Evolutionary conservation across 129 eudicot species (phyloP), one percentile per base, ranked within the genome.

Genomic region (Calendula officinalis): DNA sequence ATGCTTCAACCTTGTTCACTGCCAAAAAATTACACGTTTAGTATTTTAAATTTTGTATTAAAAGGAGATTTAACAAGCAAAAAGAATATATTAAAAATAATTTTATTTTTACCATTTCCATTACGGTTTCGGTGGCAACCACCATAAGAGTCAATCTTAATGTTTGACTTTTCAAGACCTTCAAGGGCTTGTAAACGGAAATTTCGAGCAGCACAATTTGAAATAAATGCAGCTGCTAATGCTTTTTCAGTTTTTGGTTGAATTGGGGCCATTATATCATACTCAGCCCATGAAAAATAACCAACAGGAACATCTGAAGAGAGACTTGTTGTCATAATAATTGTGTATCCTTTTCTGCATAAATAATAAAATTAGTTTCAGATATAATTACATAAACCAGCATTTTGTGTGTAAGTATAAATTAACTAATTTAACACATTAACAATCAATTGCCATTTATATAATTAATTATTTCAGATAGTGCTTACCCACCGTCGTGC

Each of bases 291-390:
- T 44, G 98, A 88, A 74, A 91, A 91, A 64, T 91, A 91, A 63
- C 98, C 98, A 66, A 88, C 98, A 15, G 98, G 98, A 52, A 91
- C 96, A 83, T 91, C 96, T 17, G 98, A 91, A 43, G 96, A 85
- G 65, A 91, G 98, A 73, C 98, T 91, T 44, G 98, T 91, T 5
- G 98, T 91, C 98, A 91, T 91, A 22, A 91, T 72, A 69, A 91
- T 48, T 42, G 70, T 70, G 78, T 76, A 88, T n/a, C 98, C 98
- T 74, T 66, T 82, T 72, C 96, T 91, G 82, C 17, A 62, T 34
- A 56, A 37, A 42, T 33, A 64, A 33, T 34, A 27, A 10, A 27
- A 48, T 71, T 14, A 50, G 38, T 17, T 51, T 71, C 41, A 62
- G 44, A n/a, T 33, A 42, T 8, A 55, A 37, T 34, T 37, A 59